Evolutionary conservation across 2,329 filamentous ascomycete genomes (phyloP).

Genomic region (Fusarium sp.): DNA sequence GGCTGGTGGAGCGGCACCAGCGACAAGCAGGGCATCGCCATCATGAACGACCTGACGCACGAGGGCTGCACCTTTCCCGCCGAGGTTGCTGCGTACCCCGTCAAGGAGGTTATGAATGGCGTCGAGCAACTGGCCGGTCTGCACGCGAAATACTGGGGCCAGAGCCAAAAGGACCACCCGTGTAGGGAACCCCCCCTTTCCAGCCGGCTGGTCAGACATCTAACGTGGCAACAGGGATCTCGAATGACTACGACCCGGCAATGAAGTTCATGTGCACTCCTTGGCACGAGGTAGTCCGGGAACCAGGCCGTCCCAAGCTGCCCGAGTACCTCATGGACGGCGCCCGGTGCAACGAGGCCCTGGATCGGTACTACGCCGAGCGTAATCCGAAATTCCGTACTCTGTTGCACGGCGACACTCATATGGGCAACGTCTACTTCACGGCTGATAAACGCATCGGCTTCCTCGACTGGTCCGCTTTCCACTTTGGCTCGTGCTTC

Average conservation of each 20-base stretch:
- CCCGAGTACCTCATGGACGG: constrained; percentile 58
- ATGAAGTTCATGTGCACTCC: constrained; percentile 53
- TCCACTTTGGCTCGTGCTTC: constrained; percentile 60
- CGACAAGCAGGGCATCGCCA: constrained; percentile 55
- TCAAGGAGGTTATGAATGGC: constrained; percentile 53
- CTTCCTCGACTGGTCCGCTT: constrained; percentile 61
- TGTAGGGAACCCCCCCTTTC: constrained; percentile 18
- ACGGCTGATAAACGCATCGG: constrained; percentile 52
- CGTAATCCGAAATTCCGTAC: constrained; percentile 58
- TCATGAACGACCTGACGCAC: constrained; percentile 55
- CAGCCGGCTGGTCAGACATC: neutral
- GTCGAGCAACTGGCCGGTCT: constrained; percentile 59
- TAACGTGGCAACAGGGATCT: constrained; percentile 40
- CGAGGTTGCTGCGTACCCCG: constrained; percentile 51
- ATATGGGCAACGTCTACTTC: constrained; percentile 62
- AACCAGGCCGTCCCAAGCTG: constrained; percentile 50
- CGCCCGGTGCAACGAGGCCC: constrained; percentile 52
- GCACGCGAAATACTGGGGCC: constrained; percentile 56
- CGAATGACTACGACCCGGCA: constrained; percentile 57
- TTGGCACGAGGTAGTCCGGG: constrained; percentile 51
- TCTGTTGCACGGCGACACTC: constrained; percentile 61
- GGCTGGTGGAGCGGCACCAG: constrained; percentile 56
- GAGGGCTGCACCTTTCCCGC: constrained; percentile 54
- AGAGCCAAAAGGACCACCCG: constrained; percentile 50
- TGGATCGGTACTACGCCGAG: constrained; percentile 55